These are phyloP conservation scores for Polysphondylium violaceum DNA, from an alignment of 78 protist genomes.

Conservation along the genomic window DNA sequence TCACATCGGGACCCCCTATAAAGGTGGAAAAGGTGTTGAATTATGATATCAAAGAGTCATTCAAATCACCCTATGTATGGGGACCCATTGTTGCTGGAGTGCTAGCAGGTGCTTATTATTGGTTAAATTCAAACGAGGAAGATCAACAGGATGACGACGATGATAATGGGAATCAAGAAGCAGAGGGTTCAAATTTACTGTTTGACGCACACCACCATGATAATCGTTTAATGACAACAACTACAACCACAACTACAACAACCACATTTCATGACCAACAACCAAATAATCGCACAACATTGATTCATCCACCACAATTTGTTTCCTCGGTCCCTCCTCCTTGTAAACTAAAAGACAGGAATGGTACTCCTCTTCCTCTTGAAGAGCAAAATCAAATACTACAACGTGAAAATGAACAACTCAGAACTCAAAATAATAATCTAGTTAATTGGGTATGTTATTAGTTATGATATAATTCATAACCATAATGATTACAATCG, in stretches of 20 bases:
- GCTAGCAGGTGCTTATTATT: constrained; percentile 32
- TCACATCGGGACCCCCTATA: constrained; percentile 61
- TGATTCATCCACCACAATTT: constrained; percentile 11
- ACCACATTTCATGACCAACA: constrained; percentile 15
- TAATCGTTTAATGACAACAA: constrained; percentile 1
- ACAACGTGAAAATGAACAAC: constrained; percentile 12
- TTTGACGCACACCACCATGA: not conserved
- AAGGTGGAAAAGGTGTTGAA: constrained; percentile 58
- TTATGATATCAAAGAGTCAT: constrained; percentile 28
- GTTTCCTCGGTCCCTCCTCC: constrained; percentile 24
- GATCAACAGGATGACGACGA: not conserved
- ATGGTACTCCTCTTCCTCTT: constrained; percentile 33
- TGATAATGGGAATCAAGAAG: not conserved
- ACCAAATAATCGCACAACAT: not conserved
- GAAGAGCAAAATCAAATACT: constrained; percentile 62
- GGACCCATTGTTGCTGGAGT: constrained; percentile 26
- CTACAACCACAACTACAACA: constrained; percentile 41
- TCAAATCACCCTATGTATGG: constrained; percentile 19
- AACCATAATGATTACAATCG: not conserved
- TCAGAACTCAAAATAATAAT: constrained; percentile 28
- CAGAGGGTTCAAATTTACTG: not conserved
- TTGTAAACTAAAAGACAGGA: not conserved
- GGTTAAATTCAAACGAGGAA: constrained; percentile 14
- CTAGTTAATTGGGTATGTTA: constrained; percentile 22
- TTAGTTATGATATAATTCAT: not conserved